Conservation (phyloP, 352 stramenopile genomes). For the Globisporangium echinulatum region DNA sequence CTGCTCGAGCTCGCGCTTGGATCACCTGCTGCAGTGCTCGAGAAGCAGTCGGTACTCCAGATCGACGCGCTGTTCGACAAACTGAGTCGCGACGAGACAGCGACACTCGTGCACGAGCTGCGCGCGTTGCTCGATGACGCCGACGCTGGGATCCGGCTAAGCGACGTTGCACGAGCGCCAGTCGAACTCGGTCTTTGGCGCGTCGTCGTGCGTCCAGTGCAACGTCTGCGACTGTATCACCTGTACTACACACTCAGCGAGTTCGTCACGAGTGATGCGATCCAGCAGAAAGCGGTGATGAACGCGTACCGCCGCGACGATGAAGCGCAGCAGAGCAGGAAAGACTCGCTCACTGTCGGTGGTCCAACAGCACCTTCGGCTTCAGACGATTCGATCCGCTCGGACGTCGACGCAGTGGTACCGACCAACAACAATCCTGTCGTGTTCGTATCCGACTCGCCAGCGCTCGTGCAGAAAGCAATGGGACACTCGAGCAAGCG, state of each 20-base stretch:
- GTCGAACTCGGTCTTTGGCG: conserved; percentile 33
- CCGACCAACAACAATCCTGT: too few species aligned
- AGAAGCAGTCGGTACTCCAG: conserved; percentile 14
- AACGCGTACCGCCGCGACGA: conserved; percentile 1
- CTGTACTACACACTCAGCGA: conserved; percentile 20
- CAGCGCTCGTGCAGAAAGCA: conserved; percentile 3
- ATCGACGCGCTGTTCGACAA: conserved; percentile 14
- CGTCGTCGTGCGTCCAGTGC: conserved; percentile 30
- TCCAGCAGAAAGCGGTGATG: background rate
- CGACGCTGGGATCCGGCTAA: conserved; percentile 22
- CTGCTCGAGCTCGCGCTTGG: conserved; percentile 10
- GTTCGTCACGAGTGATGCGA: conserved; percentile 10
- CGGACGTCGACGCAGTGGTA: too few species aligned
- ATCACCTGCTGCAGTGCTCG: background rate
- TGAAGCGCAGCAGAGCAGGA: background rate
- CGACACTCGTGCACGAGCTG: conserved; percentile 9
- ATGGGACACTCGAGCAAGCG: background rate
- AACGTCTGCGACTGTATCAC: conserved; percentile 25
- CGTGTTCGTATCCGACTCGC: background rate
- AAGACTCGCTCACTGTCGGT: background rate
- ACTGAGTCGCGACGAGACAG: background rate
- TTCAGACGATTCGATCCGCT: background rate
- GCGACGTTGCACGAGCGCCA: conserved; percentile 14
- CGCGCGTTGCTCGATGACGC: conserved; percentile 13
- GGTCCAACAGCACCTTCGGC: background rate